Evolutionary conservation across 805 yeast species (phyloP).

Genomic region (Candida ulmi): DNA sequence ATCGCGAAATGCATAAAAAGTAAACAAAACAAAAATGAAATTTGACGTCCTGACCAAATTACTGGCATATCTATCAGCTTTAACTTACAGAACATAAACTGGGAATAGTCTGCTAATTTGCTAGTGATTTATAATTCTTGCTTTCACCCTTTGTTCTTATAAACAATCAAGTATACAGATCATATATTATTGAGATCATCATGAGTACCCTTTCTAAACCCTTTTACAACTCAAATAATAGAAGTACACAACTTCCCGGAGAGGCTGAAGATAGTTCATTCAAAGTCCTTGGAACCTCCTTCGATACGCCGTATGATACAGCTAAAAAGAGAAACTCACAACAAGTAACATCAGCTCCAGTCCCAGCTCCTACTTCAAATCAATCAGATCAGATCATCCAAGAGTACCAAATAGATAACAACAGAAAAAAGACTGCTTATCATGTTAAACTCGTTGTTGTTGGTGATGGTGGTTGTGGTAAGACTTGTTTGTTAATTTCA

Average conservation of each 20-base stretch:
- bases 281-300: constrained; percentile 14
- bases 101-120: too few relatives aligned
- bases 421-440: constrained; percentile 27
- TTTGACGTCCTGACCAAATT: too few relatives aligned
- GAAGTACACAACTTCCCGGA: not conserved
- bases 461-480: constrained; percentile 92
- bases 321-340: constrained; percentile 19
- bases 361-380: not conserved
- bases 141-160: too few relatives aligned
- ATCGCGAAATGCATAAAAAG: too few relatives aligned
- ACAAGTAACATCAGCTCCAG: not conserved
- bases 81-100: too few relatives aligned
- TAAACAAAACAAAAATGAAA: too few relatives aligned
- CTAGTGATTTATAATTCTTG: too few relatives aligned
- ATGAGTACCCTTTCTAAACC: constrained; percentile 4
- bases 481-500: constrained; percentile 64
- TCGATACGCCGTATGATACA: constrained; percentile 25
- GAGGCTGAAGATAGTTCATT: constrained; percentile 14
- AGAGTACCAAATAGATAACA: constrained; percentile 22
- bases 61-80: too few relatives aligned
- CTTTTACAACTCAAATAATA: not conserved
- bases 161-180: too few relatives aligned
- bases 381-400: not conserved
- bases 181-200: too few relatives aligned
- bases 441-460: constrained; percentile 67